A percentile compares a stretch with the other conserved stretches of the same genome.
phyloP scores from a whole-genome alignment of 345 rosid genomes.

The Garcia nutans region DNA sequence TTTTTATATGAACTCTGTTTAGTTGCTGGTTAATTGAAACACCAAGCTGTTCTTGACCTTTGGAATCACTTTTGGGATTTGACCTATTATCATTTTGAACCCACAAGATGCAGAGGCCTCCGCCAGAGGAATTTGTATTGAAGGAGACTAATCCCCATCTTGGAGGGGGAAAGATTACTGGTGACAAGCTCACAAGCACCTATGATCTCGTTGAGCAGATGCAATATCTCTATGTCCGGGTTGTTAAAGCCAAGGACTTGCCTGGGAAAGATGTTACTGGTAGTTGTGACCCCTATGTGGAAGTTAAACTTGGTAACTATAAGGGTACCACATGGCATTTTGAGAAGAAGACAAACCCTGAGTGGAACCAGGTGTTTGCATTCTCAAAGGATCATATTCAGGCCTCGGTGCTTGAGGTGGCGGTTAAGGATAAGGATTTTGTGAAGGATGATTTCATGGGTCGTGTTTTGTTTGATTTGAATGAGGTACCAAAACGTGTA shows the following conservation, averaged over 20 bases:
- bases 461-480: slow-evolving; percentile 48
- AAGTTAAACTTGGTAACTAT: slow-evolving; percentile 92
- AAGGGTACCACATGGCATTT: slow-evolving; percentile 72
- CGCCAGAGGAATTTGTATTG: slow-evolving; percentile 60
- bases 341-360: slow-evolving; percentile 82
- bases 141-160: slow-evolving; percentile 83
- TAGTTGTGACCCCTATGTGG: slow-evolving; percentile 89
- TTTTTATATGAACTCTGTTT: slow-evolving; percentile 17
- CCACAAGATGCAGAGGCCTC: slow-evolving; percentile 71
- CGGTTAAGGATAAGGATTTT: slow-evolving; percentile 73
- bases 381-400: slow-evolving; percentile 84
- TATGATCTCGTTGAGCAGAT: slow-evolving; percentile 93
- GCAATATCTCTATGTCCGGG: slow-evolving; percentile 81
- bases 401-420: slow-evolving; percentile 69
- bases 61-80: slow-evolving; percentile 13
- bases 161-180: slow-evolving; percentile 70
- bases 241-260: slow-evolving; percentile 86
- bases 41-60: slow-evolving; percentile 7
- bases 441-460: slow-evolving; percentile 86
- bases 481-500: slow-evolving; percentile 71
- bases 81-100: slow-evolving; percentile 10
- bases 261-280: slow-evolving; percentile 86
- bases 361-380: slow-evolving; percentile 91
- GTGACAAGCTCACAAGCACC: slow-evolving; percentile 72
- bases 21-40: neutral